These are phyloP conservation scores for Boehmeria nivea DNA, from an alignment of 306 rosid genomes.

Conservation along the genomic window DNA sequence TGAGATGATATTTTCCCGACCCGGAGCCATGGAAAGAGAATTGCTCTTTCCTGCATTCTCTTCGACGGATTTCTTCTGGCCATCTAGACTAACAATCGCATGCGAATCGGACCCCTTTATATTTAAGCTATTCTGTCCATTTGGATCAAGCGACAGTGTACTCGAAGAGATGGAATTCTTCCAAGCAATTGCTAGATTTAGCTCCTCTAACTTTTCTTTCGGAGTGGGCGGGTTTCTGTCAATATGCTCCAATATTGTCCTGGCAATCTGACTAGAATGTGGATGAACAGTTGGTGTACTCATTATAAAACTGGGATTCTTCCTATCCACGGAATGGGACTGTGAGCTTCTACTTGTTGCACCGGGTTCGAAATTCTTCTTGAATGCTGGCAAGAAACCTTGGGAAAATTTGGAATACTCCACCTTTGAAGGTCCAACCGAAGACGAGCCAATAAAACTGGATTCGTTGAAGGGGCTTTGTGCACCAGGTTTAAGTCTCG, in stretches of 20 bases:
- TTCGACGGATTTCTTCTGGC: slow-evolving; percentile 27
- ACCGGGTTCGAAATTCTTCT: slow-evolving; percentile 37
- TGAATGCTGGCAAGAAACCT: slow-evolving; percentile 33
- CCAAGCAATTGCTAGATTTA: slow-evolving; percentile 58
- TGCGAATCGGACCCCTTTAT: slow-evolving; percentile 23
- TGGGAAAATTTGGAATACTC: slow-evolving; percentile 31
- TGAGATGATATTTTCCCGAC: slow-evolving; percentile 30
- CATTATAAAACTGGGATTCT: slow-evolving; percentile 31
- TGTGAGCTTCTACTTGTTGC: slow-evolving; percentile 27
- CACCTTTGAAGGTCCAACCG: slow-evolving; percentile 25
- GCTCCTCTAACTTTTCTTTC: slow-evolving; percentile 66
- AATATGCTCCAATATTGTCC: slow-evolving; percentile 76
- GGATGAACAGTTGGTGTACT: slow-evolving; percentile 48
- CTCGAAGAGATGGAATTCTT: slow-evolving; percentile 47
- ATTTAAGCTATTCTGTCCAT: slow-evolving; percentile 32
- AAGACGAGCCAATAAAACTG: slow-evolving; percentile 30
- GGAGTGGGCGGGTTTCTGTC: slow-evolving; percentile 72
- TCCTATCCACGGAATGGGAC: slow-evolving; percentile 22
- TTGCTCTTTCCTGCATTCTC: slow-evolving; percentile 32
- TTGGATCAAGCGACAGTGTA: slow-evolving; percentile 29
- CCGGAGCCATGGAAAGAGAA: slow-evolving; percentile 30
- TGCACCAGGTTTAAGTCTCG: slow-evolving; percentile 38
- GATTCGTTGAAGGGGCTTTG: slow-evolving; percentile 43
- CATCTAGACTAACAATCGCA: slow-evolving; percentile 26
- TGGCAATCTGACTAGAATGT: slow-evolving; percentile 68